Percentiles rank a stretch among this genome's conserved stretches.
phyloP scores from a whole-genome alignment of 208 protist species.

The Blastocrithidia nonstop region DNA sequence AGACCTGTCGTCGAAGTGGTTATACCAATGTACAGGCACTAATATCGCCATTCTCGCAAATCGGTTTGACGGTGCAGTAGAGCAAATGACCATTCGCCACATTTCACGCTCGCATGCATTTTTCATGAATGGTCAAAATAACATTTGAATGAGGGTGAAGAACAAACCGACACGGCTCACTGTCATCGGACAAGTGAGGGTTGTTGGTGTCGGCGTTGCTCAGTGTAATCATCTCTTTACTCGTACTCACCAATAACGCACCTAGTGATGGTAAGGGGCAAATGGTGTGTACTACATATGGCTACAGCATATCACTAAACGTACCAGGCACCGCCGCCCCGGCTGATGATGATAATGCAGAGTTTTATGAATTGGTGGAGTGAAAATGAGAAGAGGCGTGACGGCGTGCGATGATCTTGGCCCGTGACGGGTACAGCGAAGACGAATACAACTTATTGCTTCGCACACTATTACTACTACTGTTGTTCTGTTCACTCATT shows the following conservation, averaged over 20 bases:
- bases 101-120: constrained; percentile 21
- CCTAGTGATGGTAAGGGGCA: no score
- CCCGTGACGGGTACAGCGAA: no score
- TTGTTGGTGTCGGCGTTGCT: constrained; percentile 7
- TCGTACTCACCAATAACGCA: constrained; percentile 16
- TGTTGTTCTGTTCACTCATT: no score
- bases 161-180: constrained; percentile 22
- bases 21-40: constrained; percentile 16
- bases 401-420: no score
- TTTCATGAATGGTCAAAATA: constrained; percentile 26
- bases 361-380: no score
- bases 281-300: no score
- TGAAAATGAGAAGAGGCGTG: no score
- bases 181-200: constrained; percentile 25
- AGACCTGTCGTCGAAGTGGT: constrained; percentile 20
- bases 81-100: constrained; percentile 14
- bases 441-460: no score
- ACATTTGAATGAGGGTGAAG: constrained; percentile 15
- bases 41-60: constrained; percentile 17
- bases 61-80: constrained; percentile 9
- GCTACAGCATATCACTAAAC: no score
- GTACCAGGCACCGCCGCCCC: no score
- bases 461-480: no score
- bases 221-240: constrained; percentile 12
- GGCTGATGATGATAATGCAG: no score